phyloP scores from a whole-genome alignment of 106 monocot genomes.

The Chionographis japonica region DNA sequence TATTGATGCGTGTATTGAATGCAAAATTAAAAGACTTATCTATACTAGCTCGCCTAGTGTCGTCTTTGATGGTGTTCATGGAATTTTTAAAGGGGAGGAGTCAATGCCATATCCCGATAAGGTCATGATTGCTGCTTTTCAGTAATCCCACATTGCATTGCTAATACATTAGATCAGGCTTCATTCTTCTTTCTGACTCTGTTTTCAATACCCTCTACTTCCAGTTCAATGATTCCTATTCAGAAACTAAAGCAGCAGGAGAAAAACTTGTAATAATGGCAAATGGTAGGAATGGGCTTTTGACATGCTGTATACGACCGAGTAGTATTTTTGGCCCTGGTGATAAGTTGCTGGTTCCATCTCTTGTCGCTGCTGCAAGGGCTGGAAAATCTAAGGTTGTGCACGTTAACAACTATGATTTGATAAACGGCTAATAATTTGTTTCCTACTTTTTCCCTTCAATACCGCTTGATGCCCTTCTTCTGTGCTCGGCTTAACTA shows the following conservation, averaged over 20 bases:
- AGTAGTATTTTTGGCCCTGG: conserved; percentile 99
- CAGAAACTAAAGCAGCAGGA: conserved; percentile 94
- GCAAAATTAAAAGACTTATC: conserved; percentile 87
- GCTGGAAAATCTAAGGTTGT: conserved; percentile 91
- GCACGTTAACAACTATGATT: neutral
- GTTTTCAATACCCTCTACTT: conserved; percentile 1
- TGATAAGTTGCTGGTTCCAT: conserved; percentile 83
- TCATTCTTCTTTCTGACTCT: neutral
- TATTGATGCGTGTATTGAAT: conserved; percentile 87
- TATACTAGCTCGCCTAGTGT: conserved; percentile 98
- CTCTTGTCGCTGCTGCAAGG: conserved; percentile 76
- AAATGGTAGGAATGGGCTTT: conserved; percentile 75
- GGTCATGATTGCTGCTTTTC: conserved; percentile 26
- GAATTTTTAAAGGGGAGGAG: conserved; percentile 71
- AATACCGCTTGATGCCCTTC: too few species aligned
- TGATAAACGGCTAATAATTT: too few species aligned
- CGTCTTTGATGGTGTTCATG: conserved; percentile 89
- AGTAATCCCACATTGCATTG: neutral
- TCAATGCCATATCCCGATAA: conserved; percentile 74
- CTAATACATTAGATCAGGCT: neutral
- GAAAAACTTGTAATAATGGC: conserved; percentile 84
- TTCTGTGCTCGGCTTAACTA: too few species aligned
- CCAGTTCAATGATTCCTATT: conserved; percentile 98
- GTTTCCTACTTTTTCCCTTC: too few species aligned
- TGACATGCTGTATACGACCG: conserved; percentile 93